Evolutionary conservation across 495 filamentous ascomycete species (phyloP).

Genomic region (Lasiosphaeria miniovina): DNA sequence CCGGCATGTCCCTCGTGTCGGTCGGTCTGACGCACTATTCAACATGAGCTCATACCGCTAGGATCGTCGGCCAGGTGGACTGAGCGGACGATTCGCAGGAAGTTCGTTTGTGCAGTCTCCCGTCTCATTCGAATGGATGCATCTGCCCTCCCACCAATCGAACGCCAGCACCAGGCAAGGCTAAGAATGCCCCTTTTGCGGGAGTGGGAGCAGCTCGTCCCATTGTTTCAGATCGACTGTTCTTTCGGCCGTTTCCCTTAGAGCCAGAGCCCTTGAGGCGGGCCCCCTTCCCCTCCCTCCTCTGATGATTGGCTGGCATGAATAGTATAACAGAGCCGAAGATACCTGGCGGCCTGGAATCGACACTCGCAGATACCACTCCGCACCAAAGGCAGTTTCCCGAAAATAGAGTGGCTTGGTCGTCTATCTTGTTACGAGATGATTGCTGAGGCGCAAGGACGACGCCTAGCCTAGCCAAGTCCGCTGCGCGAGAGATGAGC

Average conservation of each 20-base stretch:
- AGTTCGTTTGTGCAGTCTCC: conserved; percentile 39
- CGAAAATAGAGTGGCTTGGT: conserved; percentile 6
- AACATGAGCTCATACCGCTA: conserved; percentile 26
- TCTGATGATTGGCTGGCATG: conserved; percentile 24
- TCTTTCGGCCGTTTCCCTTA: conserved; percentile 36
- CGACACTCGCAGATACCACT: conserved; percentile 6
- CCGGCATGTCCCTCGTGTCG: conserved; percentile 26
- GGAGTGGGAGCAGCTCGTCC: conserved; percentile 23
- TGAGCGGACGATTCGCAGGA: conserved; percentile 23
- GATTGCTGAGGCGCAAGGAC: background rate
- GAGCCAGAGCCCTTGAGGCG: conserved; percentile 9
- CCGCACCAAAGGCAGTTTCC: conserved; percentile 8
- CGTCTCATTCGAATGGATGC: conserved; percentile 33
- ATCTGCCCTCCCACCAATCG: conserved; percentile 31
- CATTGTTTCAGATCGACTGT: conserved; percentile 34
- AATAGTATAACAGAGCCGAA: conserved; percentile 4
- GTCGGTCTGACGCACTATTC: conserved; percentile 27
- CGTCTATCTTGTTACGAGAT: conserved; percentile 9
- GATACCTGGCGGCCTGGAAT: conserved; percentile 2
- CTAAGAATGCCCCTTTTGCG: conserved; percentile 15
- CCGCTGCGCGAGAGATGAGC: no score
- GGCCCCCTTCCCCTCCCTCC: background rate
- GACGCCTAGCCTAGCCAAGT: background rate
- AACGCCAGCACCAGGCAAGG: conserved; percentile 14
- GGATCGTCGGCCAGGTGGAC: conserved; percentile 15